A percentile compares a stretch with the other conserved stretches of the same genome.
Conservation (phyloP, 441 rosid species). For the Croton laevigatus region DNA sequence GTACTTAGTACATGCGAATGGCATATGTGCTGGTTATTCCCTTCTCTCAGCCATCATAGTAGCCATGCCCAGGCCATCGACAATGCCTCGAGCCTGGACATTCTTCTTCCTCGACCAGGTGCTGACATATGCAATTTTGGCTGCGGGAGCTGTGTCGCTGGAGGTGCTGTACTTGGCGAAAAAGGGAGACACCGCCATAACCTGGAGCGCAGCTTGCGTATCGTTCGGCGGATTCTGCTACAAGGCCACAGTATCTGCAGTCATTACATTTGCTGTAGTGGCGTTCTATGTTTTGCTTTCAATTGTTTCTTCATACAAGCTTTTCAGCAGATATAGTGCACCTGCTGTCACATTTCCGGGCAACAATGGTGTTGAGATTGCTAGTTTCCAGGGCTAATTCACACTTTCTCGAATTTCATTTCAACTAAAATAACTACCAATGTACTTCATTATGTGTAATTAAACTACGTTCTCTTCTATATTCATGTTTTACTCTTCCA, state of each 20-base stretch:
- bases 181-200: conserved; percentile 61
- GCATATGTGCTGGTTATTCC: conserved; percentile 93
- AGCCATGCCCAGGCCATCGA: conserved; percentile 66
- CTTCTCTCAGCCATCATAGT: conserved; percentile 75
- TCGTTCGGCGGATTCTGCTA: conserved; percentile 65
- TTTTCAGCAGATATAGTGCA: conserved; percentile 67
- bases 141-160: conserved; percentile 63
- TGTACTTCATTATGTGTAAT: too few relatives aligned
- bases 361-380: conserved; percentile 48
- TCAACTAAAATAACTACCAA: neutral
- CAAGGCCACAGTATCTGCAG: conserved; percentile 58
- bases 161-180: conserved; percentile 73
- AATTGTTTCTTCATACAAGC: conserved; percentile 71
- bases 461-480: too few relatives aligned
- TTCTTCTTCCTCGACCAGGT: conserved; percentile 88
- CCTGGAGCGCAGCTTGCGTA: conserved; percentile 79
- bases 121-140: conserved; percentile 62
- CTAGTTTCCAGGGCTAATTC: conserved; percentile 32
- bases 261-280: conserved; percentile 51
- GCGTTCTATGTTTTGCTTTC: conserved; percentile 54
- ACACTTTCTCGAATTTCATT: neutral
- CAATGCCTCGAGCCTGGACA: conserved; percentile 76
- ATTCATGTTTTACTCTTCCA: too few relatives aligned
- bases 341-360: conserved; percentile 32
- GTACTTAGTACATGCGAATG: conserved; percentile 90